These are phyloP conservation scores for Lactifluus pinguis DNA, from an alignment of 768 basidiomycete species.

Conservation along the genomic window DNA sequence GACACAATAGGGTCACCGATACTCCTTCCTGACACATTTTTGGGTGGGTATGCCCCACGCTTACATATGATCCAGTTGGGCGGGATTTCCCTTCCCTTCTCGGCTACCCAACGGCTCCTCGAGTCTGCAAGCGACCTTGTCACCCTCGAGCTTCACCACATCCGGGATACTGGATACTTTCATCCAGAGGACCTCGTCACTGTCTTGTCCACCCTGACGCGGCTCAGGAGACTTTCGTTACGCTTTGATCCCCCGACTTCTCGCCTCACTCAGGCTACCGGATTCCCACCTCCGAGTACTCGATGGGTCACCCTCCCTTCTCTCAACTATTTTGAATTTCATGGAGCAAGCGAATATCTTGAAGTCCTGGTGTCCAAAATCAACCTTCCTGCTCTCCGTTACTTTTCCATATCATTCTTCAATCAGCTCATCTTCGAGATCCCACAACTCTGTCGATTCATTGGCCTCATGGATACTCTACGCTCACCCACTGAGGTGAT, in stretches of 20 bases:
- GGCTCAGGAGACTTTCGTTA: not conserved
- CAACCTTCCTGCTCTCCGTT: not conserved
- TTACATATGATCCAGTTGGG: not conserved
- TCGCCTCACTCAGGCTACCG: not conserved
- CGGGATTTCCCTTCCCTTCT: not conserved
- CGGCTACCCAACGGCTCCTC: not conserved
- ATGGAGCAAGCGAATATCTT: not conserved
- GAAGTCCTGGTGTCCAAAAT: not conserved
- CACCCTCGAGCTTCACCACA: not conserved
- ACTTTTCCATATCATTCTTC: not conserved
- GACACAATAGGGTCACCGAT: conserved; percentile 30
- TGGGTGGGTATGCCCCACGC: not conserved
- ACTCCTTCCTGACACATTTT: not conserved
- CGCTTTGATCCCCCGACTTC: not conserved
- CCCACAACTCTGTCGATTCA: not conserved
- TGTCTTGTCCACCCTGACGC: not conserved
- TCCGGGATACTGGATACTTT: not conserved
- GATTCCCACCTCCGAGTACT: not conserved
- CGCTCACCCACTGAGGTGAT: not conserved
- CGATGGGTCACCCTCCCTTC: not conserved
- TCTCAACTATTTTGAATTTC: not conserved
- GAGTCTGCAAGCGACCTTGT: not conserved
- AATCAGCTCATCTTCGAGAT: not conserved
- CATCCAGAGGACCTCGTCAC: not conserved
- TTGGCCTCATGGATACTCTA: not conserved